These are phyloP conservation scores for Aureobasidium sp. DNA, from an alignment of 2,329 filamentous ascomycete genomes.

Conservation along the genomic window DNA sequence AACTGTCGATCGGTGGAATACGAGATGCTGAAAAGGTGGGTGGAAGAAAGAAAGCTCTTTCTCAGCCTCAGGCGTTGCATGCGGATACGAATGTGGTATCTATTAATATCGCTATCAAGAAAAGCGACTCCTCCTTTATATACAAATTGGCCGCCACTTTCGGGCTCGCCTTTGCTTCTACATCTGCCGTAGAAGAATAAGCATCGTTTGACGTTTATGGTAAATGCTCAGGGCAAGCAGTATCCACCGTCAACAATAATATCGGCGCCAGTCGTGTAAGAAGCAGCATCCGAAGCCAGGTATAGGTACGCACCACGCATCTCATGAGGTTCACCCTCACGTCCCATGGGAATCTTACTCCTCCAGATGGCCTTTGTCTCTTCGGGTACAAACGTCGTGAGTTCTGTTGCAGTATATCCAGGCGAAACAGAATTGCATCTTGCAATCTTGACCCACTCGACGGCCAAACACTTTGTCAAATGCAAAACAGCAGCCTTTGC, in stretches of 20 bases:
- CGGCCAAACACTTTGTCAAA: conserved; percentile 55
- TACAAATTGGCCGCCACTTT: not conserved
- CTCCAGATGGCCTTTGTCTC: conserved; percentile 69
- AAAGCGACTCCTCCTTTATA: not conserved
- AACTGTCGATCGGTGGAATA: not conserved
- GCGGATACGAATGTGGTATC: conserved; percentile 4
- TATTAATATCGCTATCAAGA: conserved; percentile 11
- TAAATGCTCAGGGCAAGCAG: conserved; percentile 9
- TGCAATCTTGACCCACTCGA: conserved; percentile 72
- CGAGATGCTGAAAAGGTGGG: not conserved
- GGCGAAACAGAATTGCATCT: conserved; percentile 64
- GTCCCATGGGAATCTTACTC: conserved; percentile 66
- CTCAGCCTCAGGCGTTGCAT: not conserved
- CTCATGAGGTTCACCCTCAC: conserved; percentile 66
- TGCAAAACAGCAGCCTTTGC: conserved; percentile 37
- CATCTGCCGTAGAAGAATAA: not conserved
- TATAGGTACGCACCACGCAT: conserved; percentile 79
- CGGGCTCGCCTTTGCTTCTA: not conserved
- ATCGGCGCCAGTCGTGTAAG: conserved; percentile 63
- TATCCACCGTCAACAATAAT: conserved; percentile 55
- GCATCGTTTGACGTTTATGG: not conserved
- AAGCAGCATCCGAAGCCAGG: conserved; percentile 73
- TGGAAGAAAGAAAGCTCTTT: not conserved
- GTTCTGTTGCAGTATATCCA: conserved; percentile 69
- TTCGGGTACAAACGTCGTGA: conserved; percentile 56